phyloP scores from a whole-genome alignment of 495 filamentous ascomycete species.

The Talaromyces adpressus region DNA sequence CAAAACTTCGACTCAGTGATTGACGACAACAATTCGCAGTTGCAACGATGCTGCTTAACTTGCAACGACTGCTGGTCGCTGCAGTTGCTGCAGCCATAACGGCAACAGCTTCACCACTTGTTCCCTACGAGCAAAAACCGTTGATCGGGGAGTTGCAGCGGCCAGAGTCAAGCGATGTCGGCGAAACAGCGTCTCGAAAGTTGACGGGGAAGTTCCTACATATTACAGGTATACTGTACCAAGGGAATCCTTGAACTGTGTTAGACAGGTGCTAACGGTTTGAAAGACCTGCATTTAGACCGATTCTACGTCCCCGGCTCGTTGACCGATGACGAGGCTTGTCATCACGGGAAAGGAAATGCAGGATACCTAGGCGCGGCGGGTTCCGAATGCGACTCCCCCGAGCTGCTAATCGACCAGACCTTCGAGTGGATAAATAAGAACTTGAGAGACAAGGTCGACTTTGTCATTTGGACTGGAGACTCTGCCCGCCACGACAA shows the following conservation, averaged over 20 bases:
- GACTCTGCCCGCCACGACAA: conserved; percentile 94
- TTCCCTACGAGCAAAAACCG: conserved; percentile 11
- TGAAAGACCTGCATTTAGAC: conserved; percentile 83
- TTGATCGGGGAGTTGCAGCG: conserved; percentile 10
- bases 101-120: background rate
- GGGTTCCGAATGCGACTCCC: conserved; percentile 82
- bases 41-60: background rate
- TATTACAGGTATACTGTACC: conserved; percentile 69
- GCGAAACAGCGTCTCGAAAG: conserved; percentile 6
- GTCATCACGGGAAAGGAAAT: conserved; percentile 70
- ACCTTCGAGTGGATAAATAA: conserved; percentile 90
- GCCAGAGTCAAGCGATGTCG: background rate
- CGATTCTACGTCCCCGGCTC: conserved; percentile 72
- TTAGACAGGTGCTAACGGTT: background rate
- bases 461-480: conserved; percentile 97
- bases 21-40: background rate
- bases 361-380: conserved; percentile 80
- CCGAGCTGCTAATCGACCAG: conserved; percentile 70
- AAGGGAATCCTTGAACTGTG: too few species aligned
- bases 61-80: background rate
- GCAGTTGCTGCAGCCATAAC: conserved; percentile 1
- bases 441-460: conserved; percentile 74
- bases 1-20: background rate
- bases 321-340: conserved; percentile 61
- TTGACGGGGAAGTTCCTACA: conserved; percentile 76